Base-by-base conservation (phyloP, 805 yeast species). In the Metschnikowia koreensis region DNA sequence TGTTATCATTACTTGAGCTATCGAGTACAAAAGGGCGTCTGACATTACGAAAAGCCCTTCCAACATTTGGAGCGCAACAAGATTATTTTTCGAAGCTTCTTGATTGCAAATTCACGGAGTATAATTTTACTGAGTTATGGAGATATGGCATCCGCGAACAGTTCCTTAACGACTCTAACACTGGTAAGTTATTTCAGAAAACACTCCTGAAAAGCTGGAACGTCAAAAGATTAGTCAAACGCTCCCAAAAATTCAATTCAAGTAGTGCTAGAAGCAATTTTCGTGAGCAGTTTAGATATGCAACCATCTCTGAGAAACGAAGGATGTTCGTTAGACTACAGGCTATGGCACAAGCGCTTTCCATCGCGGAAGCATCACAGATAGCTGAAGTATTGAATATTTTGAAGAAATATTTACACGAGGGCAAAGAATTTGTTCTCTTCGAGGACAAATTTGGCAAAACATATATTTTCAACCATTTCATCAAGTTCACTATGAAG, bases 311-410 rank as follows among this genome's bases (percentile, higher is more conserved):
- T 8, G 66, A 65, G 43, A 60, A 51, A 41, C 62, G 63, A 7
- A 57, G 55, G 29, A 63, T 70, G 42, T 69, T 61, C 51, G 63
- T 63, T 46, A 46, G 62, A 9, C 40, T 72, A 3, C 55, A 71
- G 41, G 63, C 69, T 8, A 42, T 69, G 22, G 68, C 66, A 2
- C 75, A 70, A 53, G 52, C 65, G 38, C 42, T 70, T 8, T 64
- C 75, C 1, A 51, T 58, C 3, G 49, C 66, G 7, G 55, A 60
- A 6, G 50, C 60, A 2, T 51, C 54, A 1, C 55, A 60, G 42
- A 46, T 61, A 1, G 57, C 67, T 3, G 17, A 4, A 1, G 46
- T 61, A 3, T 41, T 70, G 16, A 61, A 64, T 44, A n/a, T 6
- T 38, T 50, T 46, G 51, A 34, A 26, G 13, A 12, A 31, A 17